Evolutionary conservation across 2,329 filamentous ascomycete genomes (phyloP), one percentile per base, ranked within the genome.

Genomic region (Botryotinia narcissicola): DNA sequence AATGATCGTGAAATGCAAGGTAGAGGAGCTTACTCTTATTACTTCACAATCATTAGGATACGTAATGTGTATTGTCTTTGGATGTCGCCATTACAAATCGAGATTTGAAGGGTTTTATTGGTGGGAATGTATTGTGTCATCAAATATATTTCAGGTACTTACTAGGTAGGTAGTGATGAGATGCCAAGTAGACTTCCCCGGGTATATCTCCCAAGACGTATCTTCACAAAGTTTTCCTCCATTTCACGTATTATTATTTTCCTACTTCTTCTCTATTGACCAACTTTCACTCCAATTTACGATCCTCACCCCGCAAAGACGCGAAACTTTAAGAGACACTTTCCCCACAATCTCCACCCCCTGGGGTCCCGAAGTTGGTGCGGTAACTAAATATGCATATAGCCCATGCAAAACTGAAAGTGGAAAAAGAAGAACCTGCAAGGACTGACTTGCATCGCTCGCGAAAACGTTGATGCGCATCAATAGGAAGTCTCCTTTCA

Each of bases 401-500:
- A 71, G 59, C 42, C 44, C 40, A 51, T 64, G 42, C 32, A 40
- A 40, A 7, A n/a, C 35, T 29, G 44, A 29, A 61, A 5, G 69
- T 48, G 42, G 61, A 42, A 62, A 29, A 4, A 10, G 29, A n/a
- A n/a, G 35, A 4, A n/a, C 22, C 22, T 25, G 1, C 44, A 64
- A 59, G 63, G 42, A 48, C 54, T 20, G 51, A 40, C 37, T 40
- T 40, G 61, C 70, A 69, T 64, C 44, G 16, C 59, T 64, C 35
- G 16, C 60, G 42, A 42, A 61, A 25, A 37, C 8, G 51, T 32
- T 35, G 59, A 74, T 66, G 73, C 73, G 73, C 73, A 64, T 73
- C 73, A 74, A 73, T 73, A 37, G 46, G 54, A 70, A 71, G 54
- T 59, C 20, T 42, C 25, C 29, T 22, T 66, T 64, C 9, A 61